Conservation (phyloP, 139 green algal species). For the Picochlorum sp. region DNA sequence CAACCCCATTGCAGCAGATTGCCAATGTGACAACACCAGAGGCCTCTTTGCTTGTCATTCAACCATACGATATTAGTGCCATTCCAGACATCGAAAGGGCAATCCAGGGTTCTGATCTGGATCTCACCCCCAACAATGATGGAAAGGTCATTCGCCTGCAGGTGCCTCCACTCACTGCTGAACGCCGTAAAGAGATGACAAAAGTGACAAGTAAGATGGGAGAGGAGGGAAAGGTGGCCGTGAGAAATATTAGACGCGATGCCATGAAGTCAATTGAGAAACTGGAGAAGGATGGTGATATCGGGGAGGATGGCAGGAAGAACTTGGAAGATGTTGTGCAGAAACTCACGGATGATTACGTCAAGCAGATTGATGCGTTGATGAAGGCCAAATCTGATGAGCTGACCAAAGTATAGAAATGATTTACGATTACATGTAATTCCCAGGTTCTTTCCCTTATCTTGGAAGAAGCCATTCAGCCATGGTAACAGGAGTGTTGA, state of each 20-base stretch:
- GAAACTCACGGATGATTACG: constrained; percentile 73
- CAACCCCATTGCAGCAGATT: constrained; percentile 76
- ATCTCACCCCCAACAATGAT: constrained; percentile 91
- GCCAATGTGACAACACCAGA: constrained; percentile 80
- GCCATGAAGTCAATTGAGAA: constrained; percentile 74
- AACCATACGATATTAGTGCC: constrained; percentile 79
- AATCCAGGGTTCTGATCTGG: constrained; percentile 75
- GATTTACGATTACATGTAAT: background rate
- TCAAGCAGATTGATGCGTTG: constrained; percentile 79
- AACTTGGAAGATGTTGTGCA: constrained; percentile 62
- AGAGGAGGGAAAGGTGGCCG: constrained; percentile 90
- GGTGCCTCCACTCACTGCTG: constrained; percentile 83
- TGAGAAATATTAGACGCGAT: constrained; percentile 85
- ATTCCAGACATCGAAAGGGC: constrained; percentile 71
- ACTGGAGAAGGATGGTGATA: constrained; percentile 46
- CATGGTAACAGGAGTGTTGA: too few species aligned
- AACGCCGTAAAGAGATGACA: constrained; percentile 85
- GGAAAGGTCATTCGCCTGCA: constrained; percentile 85
- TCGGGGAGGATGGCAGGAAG: constrained; percentile 74
- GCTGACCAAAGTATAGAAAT: constrained; percentile 68
- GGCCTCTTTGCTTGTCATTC: constrained; percentile 67
- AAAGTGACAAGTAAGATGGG: constrained; percentile 79
- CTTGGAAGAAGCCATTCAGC: constrained; percentile 13
- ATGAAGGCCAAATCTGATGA: constrained; percentile 80
- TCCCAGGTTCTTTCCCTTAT: constrained; percentile 14